Percentiles rank a stretch among this genome's conserved stretches.
phyloP scores from a whole-genome alignment of 345 rosid genomes.

The Melaleuca quinquenervia region DNA sequence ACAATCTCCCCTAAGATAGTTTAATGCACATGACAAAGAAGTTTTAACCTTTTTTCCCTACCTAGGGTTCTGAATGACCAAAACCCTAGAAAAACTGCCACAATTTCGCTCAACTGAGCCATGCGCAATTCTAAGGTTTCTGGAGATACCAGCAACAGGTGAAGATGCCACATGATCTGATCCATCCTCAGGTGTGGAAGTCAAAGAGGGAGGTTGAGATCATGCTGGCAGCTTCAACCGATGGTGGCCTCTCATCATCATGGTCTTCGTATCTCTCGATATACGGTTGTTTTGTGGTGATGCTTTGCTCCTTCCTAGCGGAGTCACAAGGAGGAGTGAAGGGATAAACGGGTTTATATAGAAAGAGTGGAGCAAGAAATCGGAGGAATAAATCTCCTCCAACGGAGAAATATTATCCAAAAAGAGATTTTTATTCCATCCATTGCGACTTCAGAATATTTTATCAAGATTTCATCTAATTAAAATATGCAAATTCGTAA shows the following conservation, averaged over 20 bases:
- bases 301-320: background rate
- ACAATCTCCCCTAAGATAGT: background rate
- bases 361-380: background rate
- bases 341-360: background rate
- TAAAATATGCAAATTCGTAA: background rate
- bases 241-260: constrained; percentile 24
- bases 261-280: background rate
- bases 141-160: constrained; percentile 62
- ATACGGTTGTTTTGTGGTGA: background rate
- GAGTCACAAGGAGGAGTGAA: background rate
- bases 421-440: background rate
- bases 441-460: background rate
- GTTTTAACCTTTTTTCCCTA: background rate
- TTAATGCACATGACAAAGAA: background rate
- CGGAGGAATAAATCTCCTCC: background rate
- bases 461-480: background rate
- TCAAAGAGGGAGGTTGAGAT: constrained; percentile 37
- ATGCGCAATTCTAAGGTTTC: background rate
- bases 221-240: constrained; percentile 99
- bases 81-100: background rate
- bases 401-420: background rate
- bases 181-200: constrained; percentile 6
- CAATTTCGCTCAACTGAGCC: background rate
- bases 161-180: constrained; percentile 92
- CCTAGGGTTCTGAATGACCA: background rate